These are phyloP conservation scores for Capronia americana DNA, from an alignment of 2,329 filamentous ascomycete species.

Conservation along the genomic window DNA sequence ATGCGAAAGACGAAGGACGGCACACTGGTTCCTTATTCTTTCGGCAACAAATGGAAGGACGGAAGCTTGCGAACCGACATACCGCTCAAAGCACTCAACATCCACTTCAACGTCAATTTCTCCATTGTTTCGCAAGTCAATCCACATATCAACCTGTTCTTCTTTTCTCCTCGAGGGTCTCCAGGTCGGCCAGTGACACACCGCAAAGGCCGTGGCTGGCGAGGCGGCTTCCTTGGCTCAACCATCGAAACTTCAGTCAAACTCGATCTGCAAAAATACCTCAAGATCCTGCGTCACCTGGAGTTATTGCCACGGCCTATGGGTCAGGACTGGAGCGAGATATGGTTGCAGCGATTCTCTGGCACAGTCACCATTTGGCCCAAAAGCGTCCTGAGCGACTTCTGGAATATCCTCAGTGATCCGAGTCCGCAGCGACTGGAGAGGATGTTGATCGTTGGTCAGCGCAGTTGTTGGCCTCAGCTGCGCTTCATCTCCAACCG, in stretches of 20 bases:
- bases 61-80: slow-evolving; percentile 94
- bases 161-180: slow-evolving; percentile 91
- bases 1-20: slow-evolving; percentile 85
- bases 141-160: slow-evolving; percentile 97
- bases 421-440: slow-evolving; percentile 76
- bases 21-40: slow-evolving; percentile 84
- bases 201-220: slow-evolving; percentile 90
- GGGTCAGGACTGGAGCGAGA: slow-evolving; percentile 94
- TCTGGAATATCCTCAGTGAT: slow-evolving; percentile 84
- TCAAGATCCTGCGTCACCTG: slow-evolving; percentile 89
- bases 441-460: slow-evolving; percentile 87
- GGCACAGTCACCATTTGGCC: slow-evolving; percentile 98
- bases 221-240: slow-evolving; percentile 90
- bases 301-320: slow-evolving; percentile 88
- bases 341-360: slow-evolving; percentile 94
- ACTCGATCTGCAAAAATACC: slow-evolving; percentile 95
- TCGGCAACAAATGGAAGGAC: slow-evolving; percentile 99
- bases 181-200: slow-evolving; percentile 95
- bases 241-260: slow-evolving; percentile 95
- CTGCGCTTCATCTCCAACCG: slow-evolving; percentile 89
- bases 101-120: slow-evolving; percentile 99
- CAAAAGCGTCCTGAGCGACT: slow-evolving; percentile 77
- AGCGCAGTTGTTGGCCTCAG: slow-evolving; percentile 88
- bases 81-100: slow-evolving; percentile 88
- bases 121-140: slow-evolving; percentile 89